Evolutionary conservation across 495 filamentous ascomycete genomes (phyloP), one percentile per base, ranked within the genome.

Genomic region (Penicillium canariense): DNA sequence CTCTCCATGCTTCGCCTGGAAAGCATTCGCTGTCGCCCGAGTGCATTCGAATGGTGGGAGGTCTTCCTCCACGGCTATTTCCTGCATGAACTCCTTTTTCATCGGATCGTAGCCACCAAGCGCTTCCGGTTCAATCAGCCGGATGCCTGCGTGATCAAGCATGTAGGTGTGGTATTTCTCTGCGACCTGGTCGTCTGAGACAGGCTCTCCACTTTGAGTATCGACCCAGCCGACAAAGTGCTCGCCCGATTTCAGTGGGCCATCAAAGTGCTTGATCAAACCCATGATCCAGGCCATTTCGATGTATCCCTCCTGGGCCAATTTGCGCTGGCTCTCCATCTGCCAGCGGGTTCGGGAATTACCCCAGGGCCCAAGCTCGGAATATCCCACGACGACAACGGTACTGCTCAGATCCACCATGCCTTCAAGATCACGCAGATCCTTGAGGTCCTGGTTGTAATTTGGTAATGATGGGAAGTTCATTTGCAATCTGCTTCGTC

Each of bases 251-350:
- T 5, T 89, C 87, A n/a, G n/a, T n/a, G n/a, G n/a, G 5, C 91
- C 92, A 56, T 96, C 95, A 74, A 93, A 87, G 67, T 97, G 92
- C 75, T 87, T 93, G 74, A 97, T 95, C 44, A 96, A 84, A 38
- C 92, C 92, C 92, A 96, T 97, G 67, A 97, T 87, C 92, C 92
- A 97, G 26, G 92, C 89, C 92, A 97, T 96, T 72, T 97, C 92
- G 50, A 97, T 85, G 67, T 90, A 96, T 8, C 92, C 92, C 70
- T 96, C 92, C 18, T 96, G 84, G 9, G 91, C 96, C 74, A 97
- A 96, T 61, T 91, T 76, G 55, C 92, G 90, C 59, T 89, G 82
- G 10, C 91, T 89, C 72, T 97, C 92, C 91, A 96, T 97, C 70
- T 97, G 91, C 92, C 92, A 97, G 22, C 92, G 83, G 25, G 92